phyloP scores from a whole-genome alignment of 345 rosid genomes.

The Balakata baccata region DNA sequence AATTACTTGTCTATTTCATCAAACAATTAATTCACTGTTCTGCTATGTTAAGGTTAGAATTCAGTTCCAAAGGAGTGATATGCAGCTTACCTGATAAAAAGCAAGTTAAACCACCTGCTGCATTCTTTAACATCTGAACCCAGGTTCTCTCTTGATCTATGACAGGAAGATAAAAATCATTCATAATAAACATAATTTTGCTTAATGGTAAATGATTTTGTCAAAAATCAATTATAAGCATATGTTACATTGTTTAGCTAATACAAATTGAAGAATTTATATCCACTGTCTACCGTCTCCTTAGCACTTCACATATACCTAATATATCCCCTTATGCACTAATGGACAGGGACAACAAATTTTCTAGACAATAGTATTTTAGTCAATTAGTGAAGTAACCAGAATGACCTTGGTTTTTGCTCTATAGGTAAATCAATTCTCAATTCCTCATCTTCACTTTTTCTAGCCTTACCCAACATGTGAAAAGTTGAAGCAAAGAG shows the following conservation, averaged over 20 bases:
- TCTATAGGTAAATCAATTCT: neutral
- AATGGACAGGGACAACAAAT: neutral
- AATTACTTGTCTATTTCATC: neutral
- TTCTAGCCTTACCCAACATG: neutral
- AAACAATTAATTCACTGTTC: neutral
- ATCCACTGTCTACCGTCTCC: neutral
- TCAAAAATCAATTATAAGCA: neutral
- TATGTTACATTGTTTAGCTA: neutral
- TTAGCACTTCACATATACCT: neutral
- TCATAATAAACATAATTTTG: neutral
- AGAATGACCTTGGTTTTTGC: neutral
- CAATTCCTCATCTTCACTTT: neutral
- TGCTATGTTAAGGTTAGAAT: neutral
- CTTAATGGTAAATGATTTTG: neutral
- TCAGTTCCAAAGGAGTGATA: neutral
- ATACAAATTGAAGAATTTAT: neutral
- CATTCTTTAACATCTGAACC: slow-evolving; percentile 19
- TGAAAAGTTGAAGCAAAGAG: neutral
- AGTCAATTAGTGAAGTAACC: neutral
- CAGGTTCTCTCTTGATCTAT: slow-evolving; percentile 29
- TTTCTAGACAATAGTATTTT: neutral
- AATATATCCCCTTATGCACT: neutral
- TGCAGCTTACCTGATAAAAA: slow-evolving; percentile 17
- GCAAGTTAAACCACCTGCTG: slow-evolving; percentile 3
- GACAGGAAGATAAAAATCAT: slow-evolving; percentile 5